Percentiles rank a stretch among this genome's conserved stretches.
These are phyloP conservation scores for Didymellaceae sp. DNA, from an alignment of 2,329 filamentous ascomycete species.

Conservation along the genomic window DNA sequence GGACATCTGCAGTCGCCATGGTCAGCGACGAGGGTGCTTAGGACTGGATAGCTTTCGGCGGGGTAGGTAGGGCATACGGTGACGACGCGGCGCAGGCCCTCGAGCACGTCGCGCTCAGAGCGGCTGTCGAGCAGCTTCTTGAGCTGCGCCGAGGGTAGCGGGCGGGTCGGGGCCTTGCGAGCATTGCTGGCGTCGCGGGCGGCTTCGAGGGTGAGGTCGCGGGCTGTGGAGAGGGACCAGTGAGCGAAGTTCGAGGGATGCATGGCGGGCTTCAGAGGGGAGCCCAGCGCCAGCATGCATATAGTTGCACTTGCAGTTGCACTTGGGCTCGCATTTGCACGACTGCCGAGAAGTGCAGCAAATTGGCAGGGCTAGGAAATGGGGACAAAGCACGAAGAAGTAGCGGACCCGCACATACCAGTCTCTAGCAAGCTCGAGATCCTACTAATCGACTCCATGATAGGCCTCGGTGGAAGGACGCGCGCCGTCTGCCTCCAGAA, in stretches of 20 bases:
- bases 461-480: background rate
- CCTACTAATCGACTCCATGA: conserved; percentile 94
- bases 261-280: conserved; percentile 31
- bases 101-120: conserved; percentile 89
- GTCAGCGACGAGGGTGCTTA: conserved; percentile 24
- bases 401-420: conserved; percentile 61
- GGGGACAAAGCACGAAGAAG: background rate
- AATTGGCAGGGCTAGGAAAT: conserved; percentile 2
- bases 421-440: conserved; percentile 95
- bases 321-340: too few relatives aligned
- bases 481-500: conserved; percentile 18
- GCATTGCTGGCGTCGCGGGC: conserved; percentile 79
- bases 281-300: too few relatives aligned
- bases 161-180: conserved; percentile 63
- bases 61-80: conserved; percentile 65
- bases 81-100: conserved; percentile 87
- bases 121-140: conserved; percentile 95
- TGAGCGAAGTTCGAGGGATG: conserved; percentile 49
- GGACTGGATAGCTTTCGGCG: conserved; percentile 2
- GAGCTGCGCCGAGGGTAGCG: conserved; percentile 80
- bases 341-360: too few relatives aligned
- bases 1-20: conserved; percentile 75
- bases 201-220: conserved; percentile 96
- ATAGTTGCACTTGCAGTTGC: too few relatives aligned
- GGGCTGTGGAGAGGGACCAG: conserved; percentile 66